Base-by-base conservation (phyloP, 2,329 filamentous ascomycete species). In the Hypoxylon sp. region DNA sequence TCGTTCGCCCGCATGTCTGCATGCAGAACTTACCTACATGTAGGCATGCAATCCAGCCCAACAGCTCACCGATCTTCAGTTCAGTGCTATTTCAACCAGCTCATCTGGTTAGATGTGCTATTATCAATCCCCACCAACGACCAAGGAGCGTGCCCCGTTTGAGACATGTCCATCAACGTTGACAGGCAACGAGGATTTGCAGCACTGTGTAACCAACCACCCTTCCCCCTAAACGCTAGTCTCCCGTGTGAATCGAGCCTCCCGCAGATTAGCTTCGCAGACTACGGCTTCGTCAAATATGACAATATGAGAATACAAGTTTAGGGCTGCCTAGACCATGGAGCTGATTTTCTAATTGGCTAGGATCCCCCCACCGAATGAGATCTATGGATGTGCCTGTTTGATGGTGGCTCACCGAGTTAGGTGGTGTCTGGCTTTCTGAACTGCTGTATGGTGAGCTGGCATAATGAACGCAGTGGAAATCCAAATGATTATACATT, bases 191-290 rank as follows among this genome's bases (percentile, higher is more conserved):
- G 57, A 57, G 24, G 46, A n/a, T 26, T 28, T 54, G 38, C 56
- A 54, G 61, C 55, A 56, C 64, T 58, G 67, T 69, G 61, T 46
- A 51, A 69, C 67, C 64, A 69, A 61, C 57, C 57, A 9, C 54
- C 14, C 22, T 22, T n/a, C 33, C 20, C 26, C 33, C 38, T 28
- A n/a, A n/a, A n/a, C n/a, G n/a, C n/a, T n/a, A n/a, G n/a, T n/a
- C n/a, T n/a, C n/a, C n/a, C n/a, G n/a, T n/a, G n/a, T n/a, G 53
- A 56, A 56, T 67, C 61, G 57, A 64, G 53, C 46, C 24, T 60
- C 51, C 46, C 63, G 60, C 52, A 66, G 14, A 30, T 44, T n/a
- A 24, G 18, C 33, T 46, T 65, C 57, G 36, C 51, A 44, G 64
- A 52, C 38, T 58, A 53, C 38, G 44, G 36, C 18, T 40, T 45